Base-by-base conservation (phyloP, 495 filamentous ascomycete genomes). In the Astrothelium macrocarpum region DNA sequence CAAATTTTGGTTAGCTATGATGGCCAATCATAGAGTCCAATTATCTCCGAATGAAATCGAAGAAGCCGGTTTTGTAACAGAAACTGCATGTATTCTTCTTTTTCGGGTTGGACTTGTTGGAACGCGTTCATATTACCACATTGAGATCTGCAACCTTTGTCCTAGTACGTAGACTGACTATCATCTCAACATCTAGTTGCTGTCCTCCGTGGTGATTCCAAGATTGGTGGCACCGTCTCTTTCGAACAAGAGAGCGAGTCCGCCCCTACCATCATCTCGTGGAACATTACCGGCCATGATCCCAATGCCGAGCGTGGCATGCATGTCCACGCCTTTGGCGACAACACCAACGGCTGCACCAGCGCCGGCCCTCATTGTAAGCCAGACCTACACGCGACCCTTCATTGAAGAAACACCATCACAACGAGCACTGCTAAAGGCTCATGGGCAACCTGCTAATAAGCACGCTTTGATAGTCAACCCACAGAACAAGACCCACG, bases 271-370 rank as follows among this genome's bases (percentile, higher is more conserved):
- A 95, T 83, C 76, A 82, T 97, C 78, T 82, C 87, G 69, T 97
- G 89, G 85, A 84, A 97, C 78, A 93, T 97, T 79, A 84, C 83
- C 67, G 91, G 92, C 81, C 78, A 95, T 79, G 92, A 97, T 73
- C 73, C 92, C 79, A 97, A 95, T 71, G 93, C 94, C 71, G 84
- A 93, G 86, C 91, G 95, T 80, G 94, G 88, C 77, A 87, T 96
- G 82, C 95, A 97, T 82, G 87, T 97, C 73, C 94, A 97, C 81
- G 88, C 94, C 79, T 98, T 96, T 73, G 94, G 95, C 77, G 94
- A 97, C 85, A 97, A 97, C 84, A 97, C 95, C 82, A 98, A 97
- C 79, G 94, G 95, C 76, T 98, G 94, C 87, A 97, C 94, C 63
- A 92, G 88, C 64, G 94, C 94, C 60, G 94, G 94, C 49, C 91